Evolutionary conservation across 805 yeast genomes (phyloP).

Genomic region (Barnettozyma vustinii): DNA sequence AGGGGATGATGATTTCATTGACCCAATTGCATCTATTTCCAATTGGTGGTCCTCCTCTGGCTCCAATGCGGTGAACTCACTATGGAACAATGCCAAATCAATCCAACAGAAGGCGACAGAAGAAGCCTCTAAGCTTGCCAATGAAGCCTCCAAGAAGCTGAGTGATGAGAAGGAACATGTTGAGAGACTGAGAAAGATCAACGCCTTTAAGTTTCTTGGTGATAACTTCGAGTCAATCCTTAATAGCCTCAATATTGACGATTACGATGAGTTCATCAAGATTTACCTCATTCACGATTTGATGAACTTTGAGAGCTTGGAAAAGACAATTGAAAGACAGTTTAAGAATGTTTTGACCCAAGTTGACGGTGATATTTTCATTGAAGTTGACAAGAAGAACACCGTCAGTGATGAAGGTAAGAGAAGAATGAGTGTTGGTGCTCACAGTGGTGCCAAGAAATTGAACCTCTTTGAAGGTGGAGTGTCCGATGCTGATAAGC

Average conservation of each 20-base stretch:
- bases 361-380: conserved; percentile 72
- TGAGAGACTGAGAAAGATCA: conserved; percentile 14
- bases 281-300: conserved; percentile 67
- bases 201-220: conserved; percentile 11
- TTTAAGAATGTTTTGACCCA: conserved; percentile 64
- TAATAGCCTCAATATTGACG: conserved; percentile 25
- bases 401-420: conserved; percentile 26
- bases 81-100: conserved; percentile 63
- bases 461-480: conserved; percentile 75
- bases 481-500: conserved; percentile 77
- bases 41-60: conserved; percentile 76
- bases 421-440: conserved; percentile 9
- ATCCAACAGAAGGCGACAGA: conserved; percentile 36
- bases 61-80: conserved; percentile 53
- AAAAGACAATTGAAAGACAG: conserved; percentile 42
- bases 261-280: conserved; percentile 47
- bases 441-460: conserved; percentile 28
- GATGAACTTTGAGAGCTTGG: conserved; percentile 44
- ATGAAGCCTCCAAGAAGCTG: conserved; percentile 21
- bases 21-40: conserved; percentile 61
- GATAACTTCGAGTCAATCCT: conserved; percentile 17
- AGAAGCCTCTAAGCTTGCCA: conserved; percentile 26
- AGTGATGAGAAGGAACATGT: conserved; percentile 27
- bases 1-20: conserved; percentile 29
- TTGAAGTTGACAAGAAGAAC: conserved; percentile 49